phyloP scores from a whole-genome alignment of 176 grass and related monocot genomes.

The Poa annua region DNA sequence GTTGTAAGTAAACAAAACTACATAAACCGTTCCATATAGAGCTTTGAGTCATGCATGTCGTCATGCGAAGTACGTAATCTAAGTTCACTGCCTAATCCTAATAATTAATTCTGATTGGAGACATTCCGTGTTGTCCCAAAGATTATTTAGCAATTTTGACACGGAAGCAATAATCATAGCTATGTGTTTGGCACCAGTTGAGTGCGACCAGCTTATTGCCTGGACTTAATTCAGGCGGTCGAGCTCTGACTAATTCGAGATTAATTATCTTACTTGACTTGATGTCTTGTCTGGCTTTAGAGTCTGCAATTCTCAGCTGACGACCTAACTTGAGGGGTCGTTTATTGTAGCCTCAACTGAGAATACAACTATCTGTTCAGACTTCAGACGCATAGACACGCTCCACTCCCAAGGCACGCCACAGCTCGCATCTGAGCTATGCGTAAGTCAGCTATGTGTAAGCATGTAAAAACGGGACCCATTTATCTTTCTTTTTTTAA shows the following conservation, averaged over 20 bases:
- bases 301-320: neutral
- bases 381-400: too few species aligned
- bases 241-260: neutral
- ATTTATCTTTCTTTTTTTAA: too few species aligned
- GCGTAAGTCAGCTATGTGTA: too few species aligned
- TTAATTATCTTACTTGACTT: neutral
- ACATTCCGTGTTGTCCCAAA: neutral
- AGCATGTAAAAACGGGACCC: too few species aligned
- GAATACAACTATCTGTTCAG: too few species aligned
- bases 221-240: neutral
- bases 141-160: slow-evolving; percentile 14
- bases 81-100: neutral
- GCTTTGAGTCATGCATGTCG: slow-evolving; percentile 28
- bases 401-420: too few species aligned
- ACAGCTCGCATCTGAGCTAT: too few species aligned
- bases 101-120: neutral
- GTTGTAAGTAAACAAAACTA: neutral
- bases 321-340: neutral
- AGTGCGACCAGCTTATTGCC: too few species aligned
- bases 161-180: neutral
- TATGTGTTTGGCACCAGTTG: neutral
- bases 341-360: neutral
- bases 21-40: too few species aligned
- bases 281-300: neutral
- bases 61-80: neutral